Evolutionary conservation across 768 basidiomycete genomes (phyloP), one percentile per base, ranked within the genome.

Genomic region (Tephrocybe sp.): DNA sequence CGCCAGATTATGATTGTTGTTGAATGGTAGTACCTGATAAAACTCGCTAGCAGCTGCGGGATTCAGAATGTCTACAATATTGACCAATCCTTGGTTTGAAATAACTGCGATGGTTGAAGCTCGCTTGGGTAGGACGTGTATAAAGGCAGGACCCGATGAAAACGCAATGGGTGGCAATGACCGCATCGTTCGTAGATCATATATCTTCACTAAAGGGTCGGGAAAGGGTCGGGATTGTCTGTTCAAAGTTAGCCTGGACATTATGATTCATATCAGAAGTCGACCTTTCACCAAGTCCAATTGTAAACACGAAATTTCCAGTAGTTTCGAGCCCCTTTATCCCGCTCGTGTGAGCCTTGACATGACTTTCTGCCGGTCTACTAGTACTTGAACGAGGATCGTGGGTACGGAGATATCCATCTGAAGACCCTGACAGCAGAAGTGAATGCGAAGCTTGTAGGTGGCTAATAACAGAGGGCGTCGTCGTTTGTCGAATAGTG

Each of bases 201-300:
- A 97, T 11, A 98, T 77, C 69, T 96, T 97, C 56, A 99, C 92
- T 28, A 94, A 75, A 2, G 93, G 91, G 65, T 98, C 96, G 0
- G 91, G 89, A 48, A 88, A 80, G 4, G 95, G 93, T 41, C 88
- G 85, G 6, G 88, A 85, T 68, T 90, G 92, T 66, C 95, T 97
- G 61, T 52, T 17, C 24, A 10, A 18, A 12, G 45, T 33, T 7
- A 41, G 36, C 11, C 26, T n/a, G 43, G n/a, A 44, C 36, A 3
- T 18, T 2, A 47, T n/a, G 15, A 7, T 15, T 32, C 6, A 15
- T 24, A 34, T n/a, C 39, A 37, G 28, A 28, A 14, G 23, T 30
- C 38, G 54, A 93, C 94, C 92, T 86, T 69, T 91, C 77, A 2
- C 88, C 87, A 70, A 87, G 87, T 11, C 95, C 95, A 58, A 93